Conservation (phyloP, 148 eudicot genomes). For the Linanthus parryae region DNA sequence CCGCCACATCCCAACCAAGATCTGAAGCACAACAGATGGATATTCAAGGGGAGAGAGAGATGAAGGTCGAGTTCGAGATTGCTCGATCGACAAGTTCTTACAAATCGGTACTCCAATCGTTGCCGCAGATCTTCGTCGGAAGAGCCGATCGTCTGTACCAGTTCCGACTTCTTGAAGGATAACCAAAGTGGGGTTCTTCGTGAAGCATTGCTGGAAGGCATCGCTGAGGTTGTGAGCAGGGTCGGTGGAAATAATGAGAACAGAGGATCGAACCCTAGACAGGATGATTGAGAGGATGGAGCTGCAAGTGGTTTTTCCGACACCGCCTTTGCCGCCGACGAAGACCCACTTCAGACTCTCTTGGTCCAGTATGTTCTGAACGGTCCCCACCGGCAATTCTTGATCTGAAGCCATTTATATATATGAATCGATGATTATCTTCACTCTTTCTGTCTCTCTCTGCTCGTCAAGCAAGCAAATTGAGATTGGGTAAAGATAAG, state of each 20-base stretch:
- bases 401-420: constrained; percentile 49
- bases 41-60: too few relatives aligned
- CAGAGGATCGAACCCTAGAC: constrained; percentile 63
- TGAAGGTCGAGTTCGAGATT: constrained; percentile 60
- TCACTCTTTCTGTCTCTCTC: constrained; percentile 9
- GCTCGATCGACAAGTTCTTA: constrained; percentile 42
- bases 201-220: constrained; percentile 87
- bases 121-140: constrained; percentile 57
- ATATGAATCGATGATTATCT: too few relatives aligned
- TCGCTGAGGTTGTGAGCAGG: constrained; percentile 96
- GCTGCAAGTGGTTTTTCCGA: constrained; percentile 86
- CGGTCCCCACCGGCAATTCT: constrained; percentile 57
- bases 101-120: constrained; percentile 35
- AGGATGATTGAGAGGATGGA: constrained; percentile 67
- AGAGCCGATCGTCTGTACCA: constrained; percentile 38
- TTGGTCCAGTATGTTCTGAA: constrained; percentile 71
- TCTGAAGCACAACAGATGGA: too few relatives aligned
- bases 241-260: constrained; percentile 85
- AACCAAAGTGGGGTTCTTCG: constrained; percentile 76
- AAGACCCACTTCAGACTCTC: constrained; percentile 75
- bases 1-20: too few relatives aligned
- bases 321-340: constrained; percentile 93
- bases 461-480: background rate
- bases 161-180: too few relatives aligned
- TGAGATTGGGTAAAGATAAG: background rate